Base-by-base conservation (phyloP, 2,329 filamentous ascomycete genomes). In the Trichoderma gracile region DNA sequence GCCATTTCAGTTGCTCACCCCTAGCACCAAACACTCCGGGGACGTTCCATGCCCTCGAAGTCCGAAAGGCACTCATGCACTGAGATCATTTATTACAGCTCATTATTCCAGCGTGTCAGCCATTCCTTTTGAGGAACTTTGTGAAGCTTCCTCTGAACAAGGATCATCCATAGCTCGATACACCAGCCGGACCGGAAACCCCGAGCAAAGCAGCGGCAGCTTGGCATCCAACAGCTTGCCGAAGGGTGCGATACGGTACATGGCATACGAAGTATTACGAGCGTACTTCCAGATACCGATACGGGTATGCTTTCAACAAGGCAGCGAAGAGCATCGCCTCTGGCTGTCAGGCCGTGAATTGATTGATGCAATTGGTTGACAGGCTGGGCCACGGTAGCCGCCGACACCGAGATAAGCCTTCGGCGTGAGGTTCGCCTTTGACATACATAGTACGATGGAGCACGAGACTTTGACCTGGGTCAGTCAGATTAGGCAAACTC, bases 381-480 rank as follows among this genome's bases (percentile, higher is more conserved):
- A 45, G 58, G 38, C 38, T 33, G 47, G 46, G 58, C 40, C 27
- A 46, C 33, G 38, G 58, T 61, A 52, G 40, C 14, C 38, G 45
- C 25, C 40, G 58, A 33, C 47, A 46, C 58, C 49, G 49, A 61
- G 19, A 53, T 53, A 38, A 33, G 40, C 57, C n/a, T 54, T 54
- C 30, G 49, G 46, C 57, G 33, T 60, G 57, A 60, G 30, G 46
- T 25, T 52, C 58, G 49, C 30, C 23, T 45, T 53, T 33, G 58
- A 54, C 58, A 61, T 53, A n/a, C n/a, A n/a, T n/a, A n/a, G n/a
- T n/a, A 38, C 58, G 49, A 61, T 23, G 45, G 33, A 42, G 47
- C 38, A 42, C 38, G 58, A 54, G 49, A 54, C n/a, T 33, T 54
- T 60, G 19, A 9, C 23, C 19, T 53, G 38, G 46, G 21, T 30